These are phyloP conservation scores for Mycena galopus DNA, from an alignment of 768 basidiomycete species.

Conservation along the genomic window DNA sequence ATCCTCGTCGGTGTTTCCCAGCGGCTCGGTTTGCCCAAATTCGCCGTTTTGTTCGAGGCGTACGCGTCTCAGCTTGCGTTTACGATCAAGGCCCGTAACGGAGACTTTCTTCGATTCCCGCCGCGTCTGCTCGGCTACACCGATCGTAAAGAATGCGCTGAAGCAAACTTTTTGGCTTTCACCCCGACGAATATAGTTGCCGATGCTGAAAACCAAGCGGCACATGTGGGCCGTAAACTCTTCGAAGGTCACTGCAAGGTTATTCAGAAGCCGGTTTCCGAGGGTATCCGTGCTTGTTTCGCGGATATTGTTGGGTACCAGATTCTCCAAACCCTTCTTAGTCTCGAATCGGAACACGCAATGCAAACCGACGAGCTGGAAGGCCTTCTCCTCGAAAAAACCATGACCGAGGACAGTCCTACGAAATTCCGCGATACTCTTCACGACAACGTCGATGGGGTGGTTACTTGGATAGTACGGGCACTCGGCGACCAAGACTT, in stretches of 20 bases:
- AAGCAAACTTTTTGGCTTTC: constrained; percentile 74
- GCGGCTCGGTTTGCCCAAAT: constrained; percentile 72
- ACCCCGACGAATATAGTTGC: constrained; percentile 76
- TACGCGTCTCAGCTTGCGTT: constrained; percentile 84
- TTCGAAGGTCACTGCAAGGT: constrained; percentile 76
- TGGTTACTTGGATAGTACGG: constrained; percentile 71
- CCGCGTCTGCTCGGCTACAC: constrained; percentile 82
- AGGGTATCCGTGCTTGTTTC: constrained; percentile 75
- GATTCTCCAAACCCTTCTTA: constrained; percentile 62
- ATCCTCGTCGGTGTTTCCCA: constrained; percentile 73
- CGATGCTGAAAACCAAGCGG: constrained; percentile 46
- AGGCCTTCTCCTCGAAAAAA: constrained; percentile 49
- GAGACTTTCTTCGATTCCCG: constrained; percentile 74
- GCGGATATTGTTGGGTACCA: constrained; percentile 77
- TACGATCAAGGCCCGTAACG: constrained; percentile 65
- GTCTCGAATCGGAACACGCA: constrained; percentile 36
- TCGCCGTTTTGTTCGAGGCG: constrained; percentile 78
- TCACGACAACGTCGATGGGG: constrained; percentile 62
- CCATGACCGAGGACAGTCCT: constrained; percentile 45
- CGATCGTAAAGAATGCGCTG: constrained; percentile 74
- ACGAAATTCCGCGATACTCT: constrained; percentile 53
- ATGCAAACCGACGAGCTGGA: constrained; percentile 48
- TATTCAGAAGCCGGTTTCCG: constrained; percentile 58
- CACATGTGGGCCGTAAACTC: constrained; percentile 53
- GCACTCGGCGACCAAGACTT: constrained; percentile 79